Evolutionary conservation across 371 early-diverging fungal species (phyloP), one percentile per base, ranked within the genome.

Genomic region (Mucor sp.): DNA sequence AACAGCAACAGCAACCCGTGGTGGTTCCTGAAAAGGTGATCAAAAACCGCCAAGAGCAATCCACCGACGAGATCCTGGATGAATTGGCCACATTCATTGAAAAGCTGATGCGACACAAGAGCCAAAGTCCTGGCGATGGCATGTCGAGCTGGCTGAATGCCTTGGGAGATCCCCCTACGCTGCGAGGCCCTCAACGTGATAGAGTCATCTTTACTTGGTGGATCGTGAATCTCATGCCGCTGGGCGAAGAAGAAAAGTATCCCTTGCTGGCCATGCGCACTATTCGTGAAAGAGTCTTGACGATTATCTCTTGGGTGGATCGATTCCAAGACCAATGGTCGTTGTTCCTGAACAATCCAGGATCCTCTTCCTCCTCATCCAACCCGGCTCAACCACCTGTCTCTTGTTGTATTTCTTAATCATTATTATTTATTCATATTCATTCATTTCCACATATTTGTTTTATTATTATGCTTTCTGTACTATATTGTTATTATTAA

Each of bases 171-270:
- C 72, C 74, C 1, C 74, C 78, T 35, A 35, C 39, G 4, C 37
- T 66, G 11, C 56, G 62, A 23, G 75, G 77, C 30, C 66, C 67
- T 6, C 56, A 60, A 74, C 64, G 70, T 8, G 74, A 74, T 62
- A 66, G 77, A 17, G 75, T 76, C 6, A 71, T 73, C 21, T 77
- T 87, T 28, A 75, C 76, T 15, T 89, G 83, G 74, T 88, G 90
- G 88, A 71, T 85, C 0, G 83, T 84, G 6, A 80, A 82, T 28
- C 71, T 88, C 58, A 64, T 88, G 55, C 88, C 88, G 2, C 61
- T 88, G 6, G 70, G 70, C 28, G 75, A 75, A 44, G 68, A 77
- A 37, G 87, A 86, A 62, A 85, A 83, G 47, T 69, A 78, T 35
- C 74, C 74, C 30, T 58, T 89, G 25, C 67, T 87, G 12, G 50